A percentile compares a stretch with the other conserved stretches of the same genome.
These are phyloP conservation scores for Pythium rhizo-oryzae DNA, from an alignment of 352 stramenopile species.

Conservation along the genomic window DNA sequence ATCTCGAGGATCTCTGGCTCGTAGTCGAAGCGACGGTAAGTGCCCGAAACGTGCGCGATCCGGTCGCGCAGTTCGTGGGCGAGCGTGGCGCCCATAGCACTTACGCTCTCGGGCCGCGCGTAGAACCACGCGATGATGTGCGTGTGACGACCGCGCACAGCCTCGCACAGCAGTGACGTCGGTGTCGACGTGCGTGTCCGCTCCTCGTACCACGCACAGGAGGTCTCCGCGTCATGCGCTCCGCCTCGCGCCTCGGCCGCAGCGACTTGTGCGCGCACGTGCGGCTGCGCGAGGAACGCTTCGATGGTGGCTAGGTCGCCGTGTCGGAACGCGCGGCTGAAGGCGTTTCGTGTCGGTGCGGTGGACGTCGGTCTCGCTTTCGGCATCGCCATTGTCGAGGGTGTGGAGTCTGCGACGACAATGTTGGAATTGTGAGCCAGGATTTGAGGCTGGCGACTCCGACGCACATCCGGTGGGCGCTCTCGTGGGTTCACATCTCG, in stretches of 20 bases:
- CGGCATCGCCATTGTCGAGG: too few species aligned
- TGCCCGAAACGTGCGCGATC: too few species aligned
- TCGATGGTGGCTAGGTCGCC: neutral
- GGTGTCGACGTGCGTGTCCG: too few species aligned
- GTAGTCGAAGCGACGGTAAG: too few species aligned
- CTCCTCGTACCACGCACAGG: too few species aligned
- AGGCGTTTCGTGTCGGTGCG: neutral
- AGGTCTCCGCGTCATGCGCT: neutral
- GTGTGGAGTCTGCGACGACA: too few species aligned
- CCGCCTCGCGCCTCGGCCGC: neutral
- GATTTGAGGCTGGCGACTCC: too few species aligned
- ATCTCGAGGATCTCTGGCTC: too few species aligned
- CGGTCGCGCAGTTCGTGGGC: neutral
- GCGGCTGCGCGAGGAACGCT: neutral
- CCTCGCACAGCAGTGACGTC: too few species aligned
- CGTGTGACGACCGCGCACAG: neutral
- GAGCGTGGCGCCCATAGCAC: neutral
- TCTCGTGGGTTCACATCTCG: too few species aligned
- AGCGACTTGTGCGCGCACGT: neutral
- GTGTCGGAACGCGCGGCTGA: neutral
- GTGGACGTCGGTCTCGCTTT: neutral
- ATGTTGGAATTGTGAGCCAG: too few species aligned
- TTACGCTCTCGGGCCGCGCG: neutral
- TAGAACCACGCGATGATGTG: slow-evolving; percentile 7
- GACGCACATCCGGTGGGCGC: too few species aligned